A percentile compares a stretch with the other conserved stretches of the same genome.
Conservation (phyloP, 768 basidiomycete genomes). For the Sarcodon sp. region DNA sequence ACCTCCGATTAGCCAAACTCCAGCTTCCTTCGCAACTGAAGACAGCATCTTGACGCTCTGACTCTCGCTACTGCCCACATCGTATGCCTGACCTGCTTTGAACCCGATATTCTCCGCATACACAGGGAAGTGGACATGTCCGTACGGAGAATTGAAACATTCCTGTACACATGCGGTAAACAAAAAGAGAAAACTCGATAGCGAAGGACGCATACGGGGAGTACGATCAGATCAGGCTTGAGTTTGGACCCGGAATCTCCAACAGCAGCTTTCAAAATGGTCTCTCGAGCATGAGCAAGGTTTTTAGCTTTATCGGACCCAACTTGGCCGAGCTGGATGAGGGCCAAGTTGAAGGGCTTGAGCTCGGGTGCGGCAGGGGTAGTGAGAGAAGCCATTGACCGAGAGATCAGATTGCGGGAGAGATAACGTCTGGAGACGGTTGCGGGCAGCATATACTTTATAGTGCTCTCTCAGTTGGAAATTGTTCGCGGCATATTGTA, state of each 20-base stretch:
- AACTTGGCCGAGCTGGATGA: conserved; percentile 80
- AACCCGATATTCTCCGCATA: conserved; percentile 75
- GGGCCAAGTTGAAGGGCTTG: conserved; percentile 72
- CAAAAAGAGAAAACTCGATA: neutral
- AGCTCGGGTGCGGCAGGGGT: conserved; percentile 23
- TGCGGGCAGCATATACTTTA: no score
- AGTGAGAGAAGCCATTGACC: conserved; percentile 3
- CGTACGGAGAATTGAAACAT: conserved; percentile 85
- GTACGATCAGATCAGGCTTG: conserved; percentile 72
- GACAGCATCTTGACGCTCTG: conserved; percentile 79
- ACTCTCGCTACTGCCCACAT: conserved; percentile 41
- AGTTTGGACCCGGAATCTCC: conserved; percentile 19
- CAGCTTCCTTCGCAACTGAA: conserved; percentile 60
- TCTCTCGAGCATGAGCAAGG: conserved; percentile 68
- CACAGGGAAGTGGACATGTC: conserved; percentile 64
- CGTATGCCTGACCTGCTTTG: conserved; percentile 42
- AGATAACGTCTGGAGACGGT: no score
- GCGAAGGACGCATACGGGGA: conserved; percentile 47
- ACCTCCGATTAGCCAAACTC: conserved; percentile 93
- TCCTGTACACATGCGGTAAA: conserved; percentile 32
- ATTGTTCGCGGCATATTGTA: no score
- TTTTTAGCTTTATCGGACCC: conserved; percentile 63
- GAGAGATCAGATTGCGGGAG: conserved; percentile 5
- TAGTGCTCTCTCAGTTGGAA: no score
- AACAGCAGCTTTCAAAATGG: conserved; percentile 60